phyloP scores from a whole-genome alignment of 1,139 yeast genomes.

The Yamadazyma sp. region DNA sequence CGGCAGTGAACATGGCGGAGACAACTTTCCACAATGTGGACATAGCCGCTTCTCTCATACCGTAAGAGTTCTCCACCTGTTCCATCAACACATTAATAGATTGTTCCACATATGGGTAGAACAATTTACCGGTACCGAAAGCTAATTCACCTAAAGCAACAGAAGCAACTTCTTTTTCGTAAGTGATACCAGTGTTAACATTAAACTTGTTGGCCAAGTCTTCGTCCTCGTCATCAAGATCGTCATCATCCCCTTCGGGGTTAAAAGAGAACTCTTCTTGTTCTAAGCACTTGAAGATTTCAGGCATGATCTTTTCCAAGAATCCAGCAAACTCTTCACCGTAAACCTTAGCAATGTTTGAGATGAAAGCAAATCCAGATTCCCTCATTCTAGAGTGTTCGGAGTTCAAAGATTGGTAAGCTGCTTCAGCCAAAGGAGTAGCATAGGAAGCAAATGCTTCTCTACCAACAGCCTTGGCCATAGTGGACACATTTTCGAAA shows the following conservation, averaged over 20 bases:
- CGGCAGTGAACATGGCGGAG: conserved; percentile 65
- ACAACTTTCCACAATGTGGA: conserved; percentile 81
- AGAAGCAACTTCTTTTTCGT: conserved; percentile 96
- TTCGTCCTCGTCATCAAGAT: conserved; percentile 45
- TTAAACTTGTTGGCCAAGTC: conserved; percentile 72
- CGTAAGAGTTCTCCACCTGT: conserved; percentile 83
- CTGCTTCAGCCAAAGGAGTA: conserved; percentile 85
- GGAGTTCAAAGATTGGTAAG: conserved; percentile 75
- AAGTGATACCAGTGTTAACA: conserved; percentile 92
- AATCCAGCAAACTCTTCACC: conserved; percentile 87
- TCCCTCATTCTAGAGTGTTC: conserved; percentile 87
- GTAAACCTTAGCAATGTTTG: conserved; percentile 93
- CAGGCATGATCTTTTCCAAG: conserved; percentile 79
- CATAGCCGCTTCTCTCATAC: conserved; percentile 87
- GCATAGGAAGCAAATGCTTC: conserved; percentile 84
- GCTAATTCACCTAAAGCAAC: conserved; percentile 92
- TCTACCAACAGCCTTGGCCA: conserved; percentile 96
- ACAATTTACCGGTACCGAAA: conserved; percentile 76
- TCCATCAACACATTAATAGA: conserved; percentile 65
- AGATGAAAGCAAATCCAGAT: conserved; percentile 91
- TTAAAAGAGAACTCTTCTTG: conserved; percentile 75
- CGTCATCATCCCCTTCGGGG: conserved; percentile 39
- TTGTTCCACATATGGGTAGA: conserved; percentile 75
- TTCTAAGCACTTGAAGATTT: conserved; percentile 77
- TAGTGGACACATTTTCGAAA: conserved; percentile 88